These are phyloP conservation scores for Paraphoma sp. DNA, from an alignment of 2,329 filamentous ascomycete genomes.

Conservation along the genomic window DNA sequence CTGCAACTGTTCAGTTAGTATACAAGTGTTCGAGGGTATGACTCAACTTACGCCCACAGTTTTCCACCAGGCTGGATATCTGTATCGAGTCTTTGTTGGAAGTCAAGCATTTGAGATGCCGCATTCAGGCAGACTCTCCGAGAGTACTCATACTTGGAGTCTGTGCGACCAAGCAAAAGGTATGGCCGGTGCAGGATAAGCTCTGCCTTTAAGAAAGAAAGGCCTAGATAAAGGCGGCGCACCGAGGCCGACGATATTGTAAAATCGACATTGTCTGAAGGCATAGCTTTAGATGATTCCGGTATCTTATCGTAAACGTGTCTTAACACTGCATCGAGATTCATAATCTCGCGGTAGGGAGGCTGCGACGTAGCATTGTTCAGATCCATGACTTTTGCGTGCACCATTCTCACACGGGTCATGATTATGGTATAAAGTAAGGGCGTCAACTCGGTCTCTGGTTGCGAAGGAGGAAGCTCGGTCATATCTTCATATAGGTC, in stretches of 20 bases:
- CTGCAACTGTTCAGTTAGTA: not conserved
- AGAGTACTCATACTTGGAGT: slow-evolving; percentile 50
- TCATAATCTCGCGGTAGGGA: slow-evolving; percentile 36
- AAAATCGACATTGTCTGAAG: slow-evolving; percentile 17
- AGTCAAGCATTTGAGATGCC: slow-evolving; percentile 51
- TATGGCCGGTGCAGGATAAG: slow-evolving; percentile 48
- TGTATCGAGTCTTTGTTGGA: slow-evolving; percentile 53
- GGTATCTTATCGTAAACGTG: slow-evolving; percentile 31
- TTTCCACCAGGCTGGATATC: slow-evolving; percentile 51
- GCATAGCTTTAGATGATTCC: slow-evolving; percentile 16
- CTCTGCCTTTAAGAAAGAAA: slow-evolving; percentile 41
- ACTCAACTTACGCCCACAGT: slow-evolving; percentile 12
- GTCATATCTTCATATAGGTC: slow-evolving; percentile 49
- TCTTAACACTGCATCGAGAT: slow-evolving; percentile 33
- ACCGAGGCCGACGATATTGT: slow-evolving; percentile 22
- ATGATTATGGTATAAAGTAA: slow-evolving; percentile 35
- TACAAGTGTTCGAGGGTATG: not conserved
- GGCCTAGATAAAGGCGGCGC: slow-evolving; percentile 36
- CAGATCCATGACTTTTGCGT: slow-evolving; percentile 38
- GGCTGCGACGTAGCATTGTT: slow-evolving; percentile 33
- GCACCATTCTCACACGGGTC: slow-evolving; percentile 29
- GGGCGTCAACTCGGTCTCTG: slow-evolving; percentile 34
- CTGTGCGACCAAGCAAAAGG: slow-evolving; percentile 42
- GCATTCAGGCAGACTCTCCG: slow-evolving; percentile 54
- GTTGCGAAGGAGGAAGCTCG: slow-evolving; percentile 37